Conservation (phyloP, 495 filamentous ascomycete genomes). For the Xylaria palmicola region DNA sequence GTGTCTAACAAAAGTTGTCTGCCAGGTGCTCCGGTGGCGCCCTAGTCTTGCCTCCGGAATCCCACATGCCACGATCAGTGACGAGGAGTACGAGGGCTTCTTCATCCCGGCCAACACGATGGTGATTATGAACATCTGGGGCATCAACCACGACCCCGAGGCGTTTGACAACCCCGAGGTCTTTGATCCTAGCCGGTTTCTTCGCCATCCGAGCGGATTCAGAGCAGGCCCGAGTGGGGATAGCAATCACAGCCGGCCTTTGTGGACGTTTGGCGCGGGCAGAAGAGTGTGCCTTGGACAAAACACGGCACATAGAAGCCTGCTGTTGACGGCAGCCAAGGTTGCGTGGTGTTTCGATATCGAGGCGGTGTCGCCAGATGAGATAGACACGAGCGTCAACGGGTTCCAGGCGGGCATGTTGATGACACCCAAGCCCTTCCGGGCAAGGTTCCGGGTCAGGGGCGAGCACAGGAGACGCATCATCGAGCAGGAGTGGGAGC, state of each 20-base stretch:
- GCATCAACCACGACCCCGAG: slow-evolving; percentile 28
- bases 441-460: slow-evolving; percentile 2
- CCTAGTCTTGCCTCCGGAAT: slow-evolving; percentile 28
- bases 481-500: slow-evolving; percentile 9
- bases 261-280: slow-evolving; percentile 18
- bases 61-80: slow-evolving; percentile 28
- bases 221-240: background rate
- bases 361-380: background rate
- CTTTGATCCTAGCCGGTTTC: slow-evolving; percentile 33
- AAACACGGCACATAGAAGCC: slow-evolving; percentile 32
- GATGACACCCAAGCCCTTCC: background rate
- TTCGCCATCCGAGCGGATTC: slow-evolving; percentile 12
- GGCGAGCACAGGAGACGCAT: slow-evolving; percentile 1
- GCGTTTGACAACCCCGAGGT: slow-evolving; percentile 31
- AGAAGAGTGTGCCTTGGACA: slow-evolving; percentile 13
- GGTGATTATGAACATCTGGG: slow-evolving; percentile 29
- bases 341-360: slow-evolving; percentile 19
- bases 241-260: too few species aligned
- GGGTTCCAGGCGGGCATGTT: background rate
- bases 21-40: slow-evolving; percentile 36
- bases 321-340: slow-evolving; percentile 19
- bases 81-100: slow-evolving; percentile 35
- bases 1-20: background rate
- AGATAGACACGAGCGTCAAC: slow-evolving; percentile 4
- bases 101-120: slow-evolving; percentile 35